Base-by-base conservation (phyloP, 164 flowering plant species). In the Aristolochia californica region DNA sequence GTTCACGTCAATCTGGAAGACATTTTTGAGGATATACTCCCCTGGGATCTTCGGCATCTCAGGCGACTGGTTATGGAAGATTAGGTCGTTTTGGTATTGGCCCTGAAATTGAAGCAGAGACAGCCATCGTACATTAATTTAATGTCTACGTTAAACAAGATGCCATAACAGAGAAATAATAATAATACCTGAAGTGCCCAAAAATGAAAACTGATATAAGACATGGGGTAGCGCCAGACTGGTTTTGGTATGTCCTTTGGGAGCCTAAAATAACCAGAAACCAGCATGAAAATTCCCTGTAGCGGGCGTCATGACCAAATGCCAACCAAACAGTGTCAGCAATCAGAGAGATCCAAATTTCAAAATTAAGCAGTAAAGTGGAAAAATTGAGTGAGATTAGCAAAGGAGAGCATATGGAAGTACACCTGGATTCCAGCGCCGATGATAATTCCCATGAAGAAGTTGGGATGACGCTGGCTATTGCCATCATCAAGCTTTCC, bases 401-500 rank as follows among this genome's bases (percentile, higher is more conserved):
- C 11, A 18, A 5, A 21, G 8, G 24, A 0, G 20, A 18, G 14
- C 13, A 22, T 7, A 5, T 8, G 23, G 22, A 14, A 45, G 27
- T 34, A 18, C 45, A 84, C 97, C 88, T 88, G 98, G 63, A 91
- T 88, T 43, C 98, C 98, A 25, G 98, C 98, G 0, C 98, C 98
- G 15, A 78, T 83, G 71, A 91, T 86, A 68, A 91, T 91, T 22
- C 98, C 98, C 98, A 91, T 88, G 64, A 91, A 90, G 80, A 91
- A 91, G 62, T 91, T 84, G 59, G 98, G 51, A 91, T 81, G 22
- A 91, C 50, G 59, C 95, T 91, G 30, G 98, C 98, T 20, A 91
- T 86, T 34, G 83, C 89, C 98, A 91, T 91, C 98, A 91, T 91
- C 75, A 91, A 72, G 81, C 98, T 91, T 69, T 91, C 98, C 27